Evolutionary conservation across 345 rosid species (phyloP).

Genomic region (Brassica juncea): DNA sequence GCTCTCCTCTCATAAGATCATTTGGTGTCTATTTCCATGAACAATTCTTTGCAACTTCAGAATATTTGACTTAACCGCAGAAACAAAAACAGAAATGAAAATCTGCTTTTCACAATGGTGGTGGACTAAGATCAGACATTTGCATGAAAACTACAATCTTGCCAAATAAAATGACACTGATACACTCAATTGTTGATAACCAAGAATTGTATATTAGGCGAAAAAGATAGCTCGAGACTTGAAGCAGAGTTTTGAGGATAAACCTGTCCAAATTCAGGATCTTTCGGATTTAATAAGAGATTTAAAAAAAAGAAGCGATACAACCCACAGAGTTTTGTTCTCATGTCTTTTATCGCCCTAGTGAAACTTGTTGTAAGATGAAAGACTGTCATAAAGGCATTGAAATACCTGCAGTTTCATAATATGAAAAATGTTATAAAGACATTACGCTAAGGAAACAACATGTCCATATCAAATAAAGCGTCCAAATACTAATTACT

Average conservation of each 20-base stretch:
- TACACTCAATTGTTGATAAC: neutral
- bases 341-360: conserved; percentile 6
- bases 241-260: neutral
- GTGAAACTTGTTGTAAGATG: conserved; percentile 23
- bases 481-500: neutral
- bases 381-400: conserved; percentile 39
- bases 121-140: neutral
- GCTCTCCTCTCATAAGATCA: neutral
- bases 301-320: neutral
- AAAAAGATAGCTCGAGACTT: neutral
- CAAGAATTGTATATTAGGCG: neutral
- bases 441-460: neutral
- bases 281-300: conserved; percentile 8
- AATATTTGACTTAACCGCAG: neutral
- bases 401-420: conserved; percentile 33
- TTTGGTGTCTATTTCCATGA: neutral
- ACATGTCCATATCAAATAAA: conserved; percentile 5
- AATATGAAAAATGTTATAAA: neutral
- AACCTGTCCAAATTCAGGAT: conserved; percentile 1
- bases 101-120: too few species aligned
- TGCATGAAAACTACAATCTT: neutral
- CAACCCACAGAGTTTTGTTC: neutral
- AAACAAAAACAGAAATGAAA: too few species aligned
- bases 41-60: neutral
- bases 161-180: neutral